A percentile compares a stretch with the other conserved stretches of the same genome.
Conservation (phyloP, 306 rosid species). For the Herpetospermum pedunculosum region DNA sequence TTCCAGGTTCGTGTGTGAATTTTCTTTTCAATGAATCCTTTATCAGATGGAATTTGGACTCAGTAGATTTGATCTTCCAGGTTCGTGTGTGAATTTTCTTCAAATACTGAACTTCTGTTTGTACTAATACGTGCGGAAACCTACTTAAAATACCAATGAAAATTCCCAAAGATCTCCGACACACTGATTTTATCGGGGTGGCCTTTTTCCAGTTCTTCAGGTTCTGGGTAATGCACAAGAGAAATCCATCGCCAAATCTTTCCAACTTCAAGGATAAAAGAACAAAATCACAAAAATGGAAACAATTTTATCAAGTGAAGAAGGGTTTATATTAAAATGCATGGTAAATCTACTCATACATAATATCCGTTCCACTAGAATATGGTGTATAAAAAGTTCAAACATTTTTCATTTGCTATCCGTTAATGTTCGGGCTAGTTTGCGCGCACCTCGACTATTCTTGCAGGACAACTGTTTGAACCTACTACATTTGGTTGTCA, state of each 20-base stretch:
- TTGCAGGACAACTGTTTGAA: too few relatives aligned
- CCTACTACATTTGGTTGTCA: too few relatives aligned
- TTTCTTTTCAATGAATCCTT: constrained; percentile 3
- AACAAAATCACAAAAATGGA: not conserved
- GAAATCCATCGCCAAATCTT: constrained; percentile 62
- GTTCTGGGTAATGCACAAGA: constrained; percentile 50
- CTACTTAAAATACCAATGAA: too few relatives aligned
- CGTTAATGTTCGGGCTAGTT: too few relatives aligned
- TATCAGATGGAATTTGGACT: too few relatives aligned
- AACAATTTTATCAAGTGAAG: not conserved
- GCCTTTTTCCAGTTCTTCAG: constrained; percentile 41
- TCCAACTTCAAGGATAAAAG: constrained; percentile 28
- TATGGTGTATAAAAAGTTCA: too few relatives aligned
- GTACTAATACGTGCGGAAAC: too few relatives aligned
- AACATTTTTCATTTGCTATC: too few relatives aligned
- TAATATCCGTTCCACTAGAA: not conserved
- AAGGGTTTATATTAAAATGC: not conserved
- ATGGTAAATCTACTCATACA: not conserved
- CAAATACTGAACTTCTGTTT: too few relatives aligned
- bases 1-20: not conserved
- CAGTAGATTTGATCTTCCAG: too few relatives aligned
- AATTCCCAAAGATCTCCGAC: constrained; percentile 26
- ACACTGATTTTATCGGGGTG: constrained; percentile 16
- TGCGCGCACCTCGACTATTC: too few relatives aligned
- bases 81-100: too few relatives aligned